These are phyloP conservation scores for Heterobasidion parviporum DNA, from an alignment of 1,284 basidiomycete genomes.

Conservation along the genomic window DNA sequence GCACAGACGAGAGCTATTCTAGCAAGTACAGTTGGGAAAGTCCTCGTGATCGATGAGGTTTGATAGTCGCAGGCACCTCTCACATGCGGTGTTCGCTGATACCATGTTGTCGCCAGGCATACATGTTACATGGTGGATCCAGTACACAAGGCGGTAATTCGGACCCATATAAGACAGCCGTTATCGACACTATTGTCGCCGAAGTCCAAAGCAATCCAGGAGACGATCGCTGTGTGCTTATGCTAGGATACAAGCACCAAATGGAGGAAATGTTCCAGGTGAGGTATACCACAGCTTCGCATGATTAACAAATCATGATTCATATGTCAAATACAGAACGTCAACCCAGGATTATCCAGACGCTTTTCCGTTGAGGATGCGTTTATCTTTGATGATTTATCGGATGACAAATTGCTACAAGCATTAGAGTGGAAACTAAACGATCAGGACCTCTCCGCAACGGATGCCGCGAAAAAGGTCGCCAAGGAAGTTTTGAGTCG, in stretches of 20 bases:
- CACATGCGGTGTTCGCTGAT: too few relatives aligned
- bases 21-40: too few relatives aligned
- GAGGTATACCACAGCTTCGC: slow-evolving; percentile 45
- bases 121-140: slow-evolving; percentile 47
- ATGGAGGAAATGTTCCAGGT: slow-evolving; percentile 70
- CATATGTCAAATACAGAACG: slow-evolving; percentile 38
- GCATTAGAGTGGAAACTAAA: slow-evolving; percentile 50
- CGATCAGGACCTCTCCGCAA: slow-evolving; percentile 47
- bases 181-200: slow-evolving; percentile 66
- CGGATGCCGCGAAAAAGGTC: slow-evolving; percentile 42
- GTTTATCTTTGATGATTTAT: slow-evolving; percentile 58
- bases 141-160: slow-evolving; percentile 30
- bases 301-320: slow-evolving; percentile 44
- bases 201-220: slow-evolving; percentile 61
- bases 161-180: slow-evolving; percentile 56
- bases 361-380: slow-evolving; percentile 60
- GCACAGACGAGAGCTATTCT: too few relatives aligned
- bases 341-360: slow-evolving; percentile 53
- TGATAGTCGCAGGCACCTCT: too few relatives aligned
- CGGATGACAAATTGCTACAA: slow-evolving; percentile 37
- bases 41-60: too few relatives aligned
- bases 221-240: slow-evolving; percentile 58
- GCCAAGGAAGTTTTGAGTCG: slow-evolving; percentile 47
- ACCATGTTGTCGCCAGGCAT: slow-evolving; percentile 61
- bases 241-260: slow-evolving; percentile 55